phyloP scores from a whole-genome alignment of 768 basidiomycete species.

The Rhizopogon sp. region DNA sequence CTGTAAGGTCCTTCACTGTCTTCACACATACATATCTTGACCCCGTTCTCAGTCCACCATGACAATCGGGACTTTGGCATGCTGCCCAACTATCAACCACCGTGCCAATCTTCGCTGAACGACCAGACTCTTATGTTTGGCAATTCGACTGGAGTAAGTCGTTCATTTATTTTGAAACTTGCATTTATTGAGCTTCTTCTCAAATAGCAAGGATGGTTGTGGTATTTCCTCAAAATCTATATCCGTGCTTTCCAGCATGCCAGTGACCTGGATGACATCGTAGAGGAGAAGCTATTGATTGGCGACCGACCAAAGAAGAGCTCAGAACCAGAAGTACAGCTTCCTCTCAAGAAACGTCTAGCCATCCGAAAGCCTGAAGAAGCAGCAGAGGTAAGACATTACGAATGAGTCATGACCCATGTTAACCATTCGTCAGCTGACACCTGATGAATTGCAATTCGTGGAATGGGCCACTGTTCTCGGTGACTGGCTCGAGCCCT shows the following conservation, averaged over 20 bases:
- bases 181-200: not conserved
- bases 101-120: conserved; percentile 43
- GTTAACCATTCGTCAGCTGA: conserved; percentile 43
- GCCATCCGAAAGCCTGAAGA: conserved; percentile 44
- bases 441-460: conserved; percentile 54
- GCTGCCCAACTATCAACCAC: conserved; percentile 75
- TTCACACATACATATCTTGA: conserved; percentile 1
- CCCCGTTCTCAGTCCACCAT: conserved; percentile 51
- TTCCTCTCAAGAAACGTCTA: conserved; percentile 58
- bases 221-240: conserved; percentile 68
- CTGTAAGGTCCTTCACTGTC: conserved; percentile 33
- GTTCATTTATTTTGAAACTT: not conserved
- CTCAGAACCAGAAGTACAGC: conserved; percentile 40
- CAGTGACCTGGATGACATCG: conserved; percentile 74
- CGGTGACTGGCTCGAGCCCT: conserved; percentile 72
- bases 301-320: conserved; percentile 75
- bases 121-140: conserved; percentile 67
- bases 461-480: conserved; percentile 57
- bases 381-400: conserved; percentile 42
- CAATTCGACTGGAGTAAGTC: conserved; percentile 56
- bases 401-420: not conserved
- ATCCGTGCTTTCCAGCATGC: conserved; percentile 73
- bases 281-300: conserved; percentile 77
- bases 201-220: conserved; percentile 65
- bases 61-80: conserved; percentile 87